Percentiles rank a stretch among this genome's conserved stretches.
phyloP scores from a whole-genome alignment of 768 basidiomycete species.

The Pleurotus eryngii region DNA sequence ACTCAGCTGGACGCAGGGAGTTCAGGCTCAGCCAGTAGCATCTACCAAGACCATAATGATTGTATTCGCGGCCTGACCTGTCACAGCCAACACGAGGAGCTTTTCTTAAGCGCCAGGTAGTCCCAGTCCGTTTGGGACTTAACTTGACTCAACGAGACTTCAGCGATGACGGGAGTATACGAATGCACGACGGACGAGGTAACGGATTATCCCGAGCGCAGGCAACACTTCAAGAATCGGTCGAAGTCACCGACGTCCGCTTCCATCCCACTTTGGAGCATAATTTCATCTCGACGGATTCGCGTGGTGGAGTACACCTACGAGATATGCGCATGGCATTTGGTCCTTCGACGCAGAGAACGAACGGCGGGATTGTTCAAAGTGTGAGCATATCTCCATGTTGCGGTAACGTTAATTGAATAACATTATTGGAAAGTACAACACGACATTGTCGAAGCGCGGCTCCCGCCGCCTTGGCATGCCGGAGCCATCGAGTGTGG shows the following conservation, averaged over 20 bases:
- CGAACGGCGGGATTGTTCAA: slow-evolving; percentile 53
- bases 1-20: background rate
- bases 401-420: background rate
- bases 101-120: slow-evolving; percentile 70
- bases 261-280: slow-evolving; percentile 69
- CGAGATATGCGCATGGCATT: slow-evolving; percentile 76
- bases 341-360: slow-evolving; percentile 42
- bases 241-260: slow-evolving; percentile 62
- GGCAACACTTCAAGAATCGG: slow-evolving; percentile 45
- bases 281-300: slow-evolving; percentile 66
- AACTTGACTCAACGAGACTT: background rate
- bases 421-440: slow-evolving; percentile 29
- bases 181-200: slow-evolving; percentile 57
- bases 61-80: slow-evolving; percentile 63
- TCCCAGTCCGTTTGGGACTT: slow-evolving; percentile 11
- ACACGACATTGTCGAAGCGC: slow-evolving; percentile 40
- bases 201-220: slow-evolving; percentile 34
- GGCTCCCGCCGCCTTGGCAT: slow-evolving; percentile 38
- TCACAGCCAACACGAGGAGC: slow-evolving; percentile 64
- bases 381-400: slow-evolving; percentile 30
- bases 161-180: slow-evolving; percentile 71
- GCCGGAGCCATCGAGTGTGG: slow-evolving; percentile 67
- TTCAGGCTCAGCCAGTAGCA: background rate
- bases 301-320: slow-evolving; percentile 55
- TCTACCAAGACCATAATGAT: slow-evolving; percentile 21